Conservation (phyloP, 805 yeast species). For the Priceomyces haplophilus region DNA sequence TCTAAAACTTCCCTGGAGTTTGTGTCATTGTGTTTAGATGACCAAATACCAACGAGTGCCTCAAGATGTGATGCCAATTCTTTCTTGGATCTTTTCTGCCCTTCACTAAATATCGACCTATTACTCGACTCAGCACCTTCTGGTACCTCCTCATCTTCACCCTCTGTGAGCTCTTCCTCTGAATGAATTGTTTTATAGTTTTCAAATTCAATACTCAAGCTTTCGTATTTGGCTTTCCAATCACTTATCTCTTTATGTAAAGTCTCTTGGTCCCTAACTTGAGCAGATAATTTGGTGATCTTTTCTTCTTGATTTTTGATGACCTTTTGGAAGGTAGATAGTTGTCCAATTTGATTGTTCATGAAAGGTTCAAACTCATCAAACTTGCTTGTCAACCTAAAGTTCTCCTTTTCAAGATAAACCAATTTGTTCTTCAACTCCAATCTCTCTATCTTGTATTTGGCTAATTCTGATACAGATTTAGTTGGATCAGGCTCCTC, state of each 20-base stretch:
- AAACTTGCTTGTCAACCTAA: slow-evolving; percentile 37
- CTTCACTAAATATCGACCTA: slow-evolving; percentile 22
- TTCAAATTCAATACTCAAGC: slow-evolving; percentile 42
- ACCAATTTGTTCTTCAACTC: slow-evolving; percentile 44
- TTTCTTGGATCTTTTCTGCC: slow-evolving; percentile 20
- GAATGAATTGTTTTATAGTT: slow-evolving; percentile 35
- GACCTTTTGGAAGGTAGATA: slow-evolving; percentile 51
- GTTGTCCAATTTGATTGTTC: slow-evolving; percentile 49
- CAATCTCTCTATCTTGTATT: slow-evolving; percentile 41
- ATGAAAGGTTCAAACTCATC: slow-evolving; percentile 51
- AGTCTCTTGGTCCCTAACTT: slow-evolving; percentile 42
- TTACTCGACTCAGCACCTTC: slow-evolving; percentile 14
- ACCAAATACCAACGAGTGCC: slow-evolving; percentile 34
- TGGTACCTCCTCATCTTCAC: slow-evolving; percentile 13
- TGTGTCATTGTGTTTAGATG: slow-evolving; percentile 12
- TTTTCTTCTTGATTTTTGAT: slow-evolving; percentile 51
- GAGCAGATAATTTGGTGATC: slow-evolving; percentile 38
- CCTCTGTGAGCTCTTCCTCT: slow-evolving; percentile 30
- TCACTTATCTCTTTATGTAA: slow-evolving; percentile 46
- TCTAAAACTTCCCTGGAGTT: slow-evolving; percentile 5
- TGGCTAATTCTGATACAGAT: slow-evolving; percentile 31
- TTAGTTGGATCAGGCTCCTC: slow-evolving; percentile 7
- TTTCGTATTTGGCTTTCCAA: slow-evolving; percentile 45
- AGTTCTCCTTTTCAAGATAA: slow-evolving; percentile 46
- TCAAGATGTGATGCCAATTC: slow-evolving; percentile 36